These are phyloP conservation scores for Lodderomyces parapsilosis DNA, from an alignment of 1,139 yeast genomes.

Conservation along the genomic window DNA sequence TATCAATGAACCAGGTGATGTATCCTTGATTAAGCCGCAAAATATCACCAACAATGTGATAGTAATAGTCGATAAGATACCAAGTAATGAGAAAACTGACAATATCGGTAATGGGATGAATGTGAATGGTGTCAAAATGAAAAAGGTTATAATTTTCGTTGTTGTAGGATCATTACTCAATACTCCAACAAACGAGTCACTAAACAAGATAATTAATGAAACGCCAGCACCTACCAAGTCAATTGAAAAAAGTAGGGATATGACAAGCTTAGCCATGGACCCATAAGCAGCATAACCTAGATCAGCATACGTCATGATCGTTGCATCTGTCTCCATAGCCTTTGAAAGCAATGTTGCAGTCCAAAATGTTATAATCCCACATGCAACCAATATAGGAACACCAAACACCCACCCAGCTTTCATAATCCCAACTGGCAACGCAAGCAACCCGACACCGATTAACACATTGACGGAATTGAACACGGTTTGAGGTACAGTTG, in stretches of 20 bases:
- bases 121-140: slow-evolving; percentile 48
- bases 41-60: slow-evolving; percentile 39
- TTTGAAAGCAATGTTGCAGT: slow-evolving; percentile 41
- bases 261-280: slow-evolving; percentile 39
- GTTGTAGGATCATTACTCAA: slow-evolving; percentile 42
- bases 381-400: slow-evolving; percentile 34
- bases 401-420: slow-evolving; percentile 50
- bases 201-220: slow-evolving; percentile 51
- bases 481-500: slow-evolving; percentile 54
- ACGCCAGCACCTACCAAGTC: slow-evolving; percentile 61
- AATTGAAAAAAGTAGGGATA: slow-evolving; percentile 40
- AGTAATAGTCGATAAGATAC: slow-evolving; percentile 45
- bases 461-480: slow-evolving; percentile 49
- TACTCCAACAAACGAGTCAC: slow-evolving; percentile 50
- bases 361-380: slow-evolving; percentile 47
- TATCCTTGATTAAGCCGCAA: slow-evolving; percentile 39
- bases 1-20: slow-evolving; percentile 44
- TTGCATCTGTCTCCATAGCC: slow-evolving; percentile 66
- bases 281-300: slow-evolving; percentile 75
- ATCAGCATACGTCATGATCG: slow-evolving; percentile 87
- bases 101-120: slow-evolving; percentile 45
- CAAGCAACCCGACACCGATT: slow-evolving; percentile 50
- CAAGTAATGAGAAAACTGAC: slow-evolving; percentile 44
- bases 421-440: slow-evolving; percentile 46
- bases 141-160: slow-evolving; percentile 35